These are phyloP conservation scores for Trichoderma parareesei DNA, from an alignment of 495 filamentous ascomycete genomes.

Conservation along the genomic window DNA sequence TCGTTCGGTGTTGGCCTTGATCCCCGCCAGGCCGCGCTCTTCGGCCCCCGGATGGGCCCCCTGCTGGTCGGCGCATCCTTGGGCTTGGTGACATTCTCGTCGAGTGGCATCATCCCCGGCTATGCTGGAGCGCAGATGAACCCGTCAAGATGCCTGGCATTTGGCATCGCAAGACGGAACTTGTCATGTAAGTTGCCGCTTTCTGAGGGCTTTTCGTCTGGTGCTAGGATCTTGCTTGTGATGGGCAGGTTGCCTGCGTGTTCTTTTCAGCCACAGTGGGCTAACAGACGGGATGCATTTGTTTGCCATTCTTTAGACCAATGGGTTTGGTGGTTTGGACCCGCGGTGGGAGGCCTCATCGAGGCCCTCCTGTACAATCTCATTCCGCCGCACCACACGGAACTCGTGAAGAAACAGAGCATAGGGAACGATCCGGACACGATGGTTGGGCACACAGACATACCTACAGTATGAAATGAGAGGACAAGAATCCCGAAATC, in stretches of 20 bases:
- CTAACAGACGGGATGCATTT: background rate
- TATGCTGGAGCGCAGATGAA: conserved; percentile 36
- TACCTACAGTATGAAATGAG: background rate
- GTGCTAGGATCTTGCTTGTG: background rate
- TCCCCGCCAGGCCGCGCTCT: conserved; percentile 43
- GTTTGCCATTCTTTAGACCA: conserved; percentile 17
- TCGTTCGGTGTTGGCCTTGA: conserved; percentile 49
- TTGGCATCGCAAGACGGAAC: conserved; percentile 21
- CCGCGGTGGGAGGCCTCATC: conserved; percentile 17
- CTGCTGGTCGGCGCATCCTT: conserved; percentile 45
- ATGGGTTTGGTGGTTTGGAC: conserved; percentile 31
- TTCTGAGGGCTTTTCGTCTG: background rate
- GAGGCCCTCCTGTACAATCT: conserved; percentile 20
- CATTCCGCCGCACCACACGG: conserved; percentile 21
- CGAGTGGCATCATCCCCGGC: conserved; percentile 35
- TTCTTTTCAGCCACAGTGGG: background rate
- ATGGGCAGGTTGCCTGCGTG: background rate
- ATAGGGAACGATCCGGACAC: background rate
- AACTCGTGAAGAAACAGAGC: background rate
- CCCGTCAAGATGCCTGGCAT: conserved; percentile 23
- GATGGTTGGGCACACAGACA: background rate
- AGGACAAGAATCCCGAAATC: background rate
- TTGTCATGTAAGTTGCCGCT: conserved; percentile 16
- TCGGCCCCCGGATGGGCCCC: conserved; percentile 43
- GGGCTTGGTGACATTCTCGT: conserved; percentile 37